Evolutionary conservation across 257 asterid species (phyloP), one percentile per base, ranked within the genome.

Genomic region (Anisodus acutangulus): DNA sequence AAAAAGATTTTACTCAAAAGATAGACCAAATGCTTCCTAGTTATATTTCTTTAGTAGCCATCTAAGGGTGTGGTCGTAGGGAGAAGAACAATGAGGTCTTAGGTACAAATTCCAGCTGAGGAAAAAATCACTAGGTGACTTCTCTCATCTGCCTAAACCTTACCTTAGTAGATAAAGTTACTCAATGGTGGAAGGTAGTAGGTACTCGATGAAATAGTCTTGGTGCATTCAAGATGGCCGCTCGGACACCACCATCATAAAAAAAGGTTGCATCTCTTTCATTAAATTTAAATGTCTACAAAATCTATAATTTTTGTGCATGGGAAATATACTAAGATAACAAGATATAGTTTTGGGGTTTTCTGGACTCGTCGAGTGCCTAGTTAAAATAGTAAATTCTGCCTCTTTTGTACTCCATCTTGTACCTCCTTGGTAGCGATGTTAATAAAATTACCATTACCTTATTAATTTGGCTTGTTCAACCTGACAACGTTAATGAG

Each of bases 21-120:
- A 54, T 17, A 45, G 80, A 47, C 60, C 43, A 7, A 11, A 47
- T 12, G 19, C 43, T 39, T 74, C 49, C 41, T 47, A 74, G 43
- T 74, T 74, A 74, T 13, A 47, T 74, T 74, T 74, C 43, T 35
- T 19, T 47, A 68, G 78, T 67, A 68, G 78, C 31, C 2, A 67
- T 45, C 11, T 45, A 6, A 67, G 9, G 12, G 47, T 68, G 22
- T 68, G 41, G 76, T 51, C 51, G 6, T 49, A 37, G 51, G 51
- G 76, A 68, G 51, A 11, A 39, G 26, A 37, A 8, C 11, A 51
- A 68, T 7, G 76, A 68, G 51, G 19, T 68, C 53, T 5, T 39
- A 68, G 26, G 53, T 37, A 37, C 26, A 68, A 68, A 13, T 68
- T 49, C 22, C 4, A 15, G 17, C 2, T 0, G 26, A 15, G 12